Evolutionary conservation across 345 rosid species (phyloP).

Genomic region (Eucalyptus cloeziana): DNA sequence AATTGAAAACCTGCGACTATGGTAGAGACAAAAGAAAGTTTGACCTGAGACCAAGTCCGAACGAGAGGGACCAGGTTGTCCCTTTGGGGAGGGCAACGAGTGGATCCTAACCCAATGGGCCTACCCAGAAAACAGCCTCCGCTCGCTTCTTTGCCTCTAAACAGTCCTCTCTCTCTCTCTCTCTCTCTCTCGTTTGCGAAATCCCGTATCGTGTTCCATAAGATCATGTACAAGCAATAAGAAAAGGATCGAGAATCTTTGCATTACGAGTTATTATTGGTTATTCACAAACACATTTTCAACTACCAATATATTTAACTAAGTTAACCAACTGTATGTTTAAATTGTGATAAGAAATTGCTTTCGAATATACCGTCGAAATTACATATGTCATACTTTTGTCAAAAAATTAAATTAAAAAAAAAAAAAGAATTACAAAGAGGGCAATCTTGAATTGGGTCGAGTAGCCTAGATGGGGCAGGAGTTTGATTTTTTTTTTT

Average conservation of each 20-base stretch:
- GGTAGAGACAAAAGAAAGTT: background rate
- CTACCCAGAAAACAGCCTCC: background rate
- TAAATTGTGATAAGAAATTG: background rate
- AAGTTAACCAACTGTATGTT: background rate
- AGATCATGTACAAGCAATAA: background rate
- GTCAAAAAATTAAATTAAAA: background rate
- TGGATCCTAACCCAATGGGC: background rate
- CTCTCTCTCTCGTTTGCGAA: fast-evolving
- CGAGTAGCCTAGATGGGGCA: background rate
- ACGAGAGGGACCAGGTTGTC: background rate
- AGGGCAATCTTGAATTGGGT: background rate
- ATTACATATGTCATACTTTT: fast-evolving
- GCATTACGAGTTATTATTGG: background rate
- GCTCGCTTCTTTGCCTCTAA: background rate
- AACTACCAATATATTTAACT: background rate
- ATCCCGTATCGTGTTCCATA: background rate
- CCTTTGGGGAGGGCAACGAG: background rate
- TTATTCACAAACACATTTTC: background rate
- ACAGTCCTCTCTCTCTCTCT: background rate
- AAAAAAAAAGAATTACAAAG: background rate
- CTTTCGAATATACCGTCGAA: background rate
- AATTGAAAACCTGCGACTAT: background rate
- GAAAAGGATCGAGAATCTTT: background rate
- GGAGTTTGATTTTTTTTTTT: background rate
- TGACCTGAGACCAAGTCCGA: background rate